Evolutionary conservation across 768 basidiomycete genomes (phyloP), one percentile per base, ranked within the genome.

Genomic region (Russula sp.): DNA sequence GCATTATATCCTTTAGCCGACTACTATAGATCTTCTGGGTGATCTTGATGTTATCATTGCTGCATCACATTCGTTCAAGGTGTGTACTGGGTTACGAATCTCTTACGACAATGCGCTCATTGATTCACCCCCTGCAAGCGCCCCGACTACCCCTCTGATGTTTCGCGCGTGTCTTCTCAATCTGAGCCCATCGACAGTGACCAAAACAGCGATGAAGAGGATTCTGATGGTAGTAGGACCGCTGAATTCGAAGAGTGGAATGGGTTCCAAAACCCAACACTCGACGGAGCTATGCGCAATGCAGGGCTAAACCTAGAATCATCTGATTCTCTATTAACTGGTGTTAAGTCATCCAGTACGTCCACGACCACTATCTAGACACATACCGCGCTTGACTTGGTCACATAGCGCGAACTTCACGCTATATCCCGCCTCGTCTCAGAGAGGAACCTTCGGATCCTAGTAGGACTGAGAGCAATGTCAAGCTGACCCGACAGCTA

Each of bases 381-480:
- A 27, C 9, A 37, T 40, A n/a, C 2, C 6, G 49, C 8, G 49
- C 16, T 52, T 40, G 49, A 62, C 63, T 45, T 18, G 35, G 13
- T 47, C 13, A 13, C 34, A 39, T 22, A 58, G 51, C 14, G 20
- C 50, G 50, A 79, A 81, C 72, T 27, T 71, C 77, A 6, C 79
- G 80, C 31, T 97, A 96, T 71, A 73, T 94, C n/a, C 93, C 94
- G 0, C 93, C 94, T 1, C 85, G 90, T 68, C 75, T 93, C 2
- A 82, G 91, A 37, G 79, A 80, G 45, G 64, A 72, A 20, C 68
- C 72, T n/a, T 76, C 79, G 2, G 78, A 78, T 44, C 74, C 73
- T 16, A 69, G 76, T 31, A 69, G 64, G 48, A 71, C 75, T 2
- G 78, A 80, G 63, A 78, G 74, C 34, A 70, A 74, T 54, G 65